These are phyloP conservation scores for Sergeia podlipaevii DNA, from an alignment of 208 protist genomes.

Conservation along the genomic window DNA sequence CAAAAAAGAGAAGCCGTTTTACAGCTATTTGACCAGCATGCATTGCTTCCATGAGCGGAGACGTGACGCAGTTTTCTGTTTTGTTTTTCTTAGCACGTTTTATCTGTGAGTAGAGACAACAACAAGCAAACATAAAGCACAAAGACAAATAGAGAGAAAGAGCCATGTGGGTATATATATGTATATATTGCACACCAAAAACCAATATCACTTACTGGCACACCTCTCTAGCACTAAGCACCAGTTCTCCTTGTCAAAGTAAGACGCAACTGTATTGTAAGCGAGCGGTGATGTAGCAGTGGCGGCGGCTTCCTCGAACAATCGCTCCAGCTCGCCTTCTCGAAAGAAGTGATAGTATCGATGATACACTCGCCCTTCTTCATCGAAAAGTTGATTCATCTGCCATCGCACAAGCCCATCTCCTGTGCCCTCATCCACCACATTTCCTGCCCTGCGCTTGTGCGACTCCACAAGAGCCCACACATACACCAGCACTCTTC, in stretches of 20 bases:
- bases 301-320: slow-evolving; percentile 37
- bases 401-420: slow-evolving; percentile 68
- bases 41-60: no score
- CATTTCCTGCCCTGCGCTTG: slow-evolving; percentile 13
- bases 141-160: no score
- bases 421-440: slow-evolving; percentile 36
- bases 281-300: no score
- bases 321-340: slow-evolving; percentile 65
- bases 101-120: no score
- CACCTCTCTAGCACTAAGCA: slow-evolving; percentile 62
- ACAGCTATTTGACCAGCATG: no score
- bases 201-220: no score
- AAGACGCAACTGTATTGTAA: slow-evolving; percentile 29
- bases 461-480: slow-evolving; percentile 69
- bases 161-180: no score
- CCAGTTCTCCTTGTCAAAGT: slow-evolving; percentile 91
- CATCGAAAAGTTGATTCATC: slow-evolving; percentile 48
- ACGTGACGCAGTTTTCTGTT: no score
- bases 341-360: slow-evolving; percentile 88
- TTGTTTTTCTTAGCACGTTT: no score
- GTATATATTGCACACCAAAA: neutral
- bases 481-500: slow-evolving; percentile 74
- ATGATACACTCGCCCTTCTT: slow-evolving; percentile 34
- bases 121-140: no score
- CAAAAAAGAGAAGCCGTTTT: no score